Evolutionary conservation across 1,139 yeast species (phyloP).

Genomic region (Taphrina confusa): DNA sequence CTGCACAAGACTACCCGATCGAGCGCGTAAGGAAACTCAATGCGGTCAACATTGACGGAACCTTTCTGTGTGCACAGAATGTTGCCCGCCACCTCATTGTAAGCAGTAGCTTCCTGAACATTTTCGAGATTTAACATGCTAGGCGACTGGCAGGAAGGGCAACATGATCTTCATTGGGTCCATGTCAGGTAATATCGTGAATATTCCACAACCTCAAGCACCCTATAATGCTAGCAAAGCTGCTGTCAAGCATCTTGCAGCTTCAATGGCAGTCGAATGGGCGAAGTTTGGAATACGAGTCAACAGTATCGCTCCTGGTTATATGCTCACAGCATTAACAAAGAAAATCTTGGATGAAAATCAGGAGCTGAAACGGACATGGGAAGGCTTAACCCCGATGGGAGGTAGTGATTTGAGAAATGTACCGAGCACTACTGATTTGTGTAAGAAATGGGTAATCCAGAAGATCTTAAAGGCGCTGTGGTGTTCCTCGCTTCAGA

Average conservation of each 20-base stretch:
- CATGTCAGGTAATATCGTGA: slow-evolving; percentile 66
- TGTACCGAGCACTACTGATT: slow-evolving; percentile 49
- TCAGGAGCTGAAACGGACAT: slow-evolving; percentile 40
- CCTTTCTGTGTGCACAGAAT: slow-evolving; percentile 67
- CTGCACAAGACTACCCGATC: slow-evolving; percentile 72
- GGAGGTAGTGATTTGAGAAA: slow-evolving; percentile 54
- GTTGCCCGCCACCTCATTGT: slow-evolving; percentile 75
- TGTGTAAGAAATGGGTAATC: slow-evolving; percentile 39
- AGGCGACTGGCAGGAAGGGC: slow-evolving; percentile 42
- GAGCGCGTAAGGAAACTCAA: slow-evolving; percentile 70
- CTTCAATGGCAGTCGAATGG: slow-evolving; percentile 62
- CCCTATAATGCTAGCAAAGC: slow-evolving; percentile 64
- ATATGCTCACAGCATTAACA: slow-evolving; percentile 53
- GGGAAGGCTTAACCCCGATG: slow-evolving; percentile 65
- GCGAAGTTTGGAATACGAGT: slow-evolving; percentile 57
- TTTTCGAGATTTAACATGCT: not conserved
- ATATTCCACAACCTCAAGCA: slow-evolving; percentile 65
- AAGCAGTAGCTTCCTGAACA: slow-evolving; percentile 42
- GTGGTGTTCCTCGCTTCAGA: slow-evolving; percentile 67
- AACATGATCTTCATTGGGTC: slow-evolving; percentile 63
- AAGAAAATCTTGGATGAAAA: slow-evolving; percentile 22
- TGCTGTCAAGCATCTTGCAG: slow-evolving; percentile 59
- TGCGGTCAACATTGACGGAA: slow-evolving; percentile 76
- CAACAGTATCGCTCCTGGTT: slow-evolving; percentile 61
- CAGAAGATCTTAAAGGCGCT: slow-evolving; percentile 69